Evolutionary conservation across 2,329 filamentous ascomycete genomes (phyloP).

Genomic region (Xylariaceae sp.): DNA sequence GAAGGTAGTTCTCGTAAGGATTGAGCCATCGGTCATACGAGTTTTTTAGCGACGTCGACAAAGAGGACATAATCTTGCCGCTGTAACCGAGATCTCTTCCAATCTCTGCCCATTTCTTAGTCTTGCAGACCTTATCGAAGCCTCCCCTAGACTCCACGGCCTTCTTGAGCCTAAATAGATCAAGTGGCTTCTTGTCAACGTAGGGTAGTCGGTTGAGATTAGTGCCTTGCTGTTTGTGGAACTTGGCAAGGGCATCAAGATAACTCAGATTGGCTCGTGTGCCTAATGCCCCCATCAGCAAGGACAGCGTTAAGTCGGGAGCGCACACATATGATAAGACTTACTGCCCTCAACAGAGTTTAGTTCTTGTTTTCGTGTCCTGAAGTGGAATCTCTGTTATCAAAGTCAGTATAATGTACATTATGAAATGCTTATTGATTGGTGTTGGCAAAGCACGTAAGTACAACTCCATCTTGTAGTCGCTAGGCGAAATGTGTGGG

Average conservation of each 20-base stretch:
- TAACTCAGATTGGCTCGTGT: conserved; percentile 96
- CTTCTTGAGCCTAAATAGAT: conserved; percentile 95
- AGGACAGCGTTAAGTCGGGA: background rate
- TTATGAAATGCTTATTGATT: background rate
- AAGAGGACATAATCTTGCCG: conserved; percentile 98
- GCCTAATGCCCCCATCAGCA: conserved; percentile 55
- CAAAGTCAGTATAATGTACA: conserved; percentile 19
- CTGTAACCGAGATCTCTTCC: conserved; percentile 96
- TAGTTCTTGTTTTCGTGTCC: conserved; percentile 92
- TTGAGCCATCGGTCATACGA: conserved; percentile 97
- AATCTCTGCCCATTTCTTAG: conserved; percentile 99
- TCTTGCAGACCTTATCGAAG: conserved; percentile 95
- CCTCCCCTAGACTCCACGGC: conserved; percentile 93
- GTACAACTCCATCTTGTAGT: no score
- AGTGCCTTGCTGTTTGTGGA: conserved; percentile 94
- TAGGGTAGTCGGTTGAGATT: conserved; percentile 94
- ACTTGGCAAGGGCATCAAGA: conserved; percentile 91
- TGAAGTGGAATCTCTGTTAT: conserved; percentile 88
- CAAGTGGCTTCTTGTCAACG: conserved; percentile 95
- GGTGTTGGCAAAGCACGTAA: no score
- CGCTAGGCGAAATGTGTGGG: no score
- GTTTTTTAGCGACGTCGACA: conserved; percentile 97
- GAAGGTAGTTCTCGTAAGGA: conserved; percentile 94
- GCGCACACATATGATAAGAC: conserved; percentile 41
- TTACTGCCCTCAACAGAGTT: conserved; percentile 98